Evolutionary conservation across 2,329 filamentous ascomycete species (phyloP).

Genomic region (Helotiales sp.): DNA sequence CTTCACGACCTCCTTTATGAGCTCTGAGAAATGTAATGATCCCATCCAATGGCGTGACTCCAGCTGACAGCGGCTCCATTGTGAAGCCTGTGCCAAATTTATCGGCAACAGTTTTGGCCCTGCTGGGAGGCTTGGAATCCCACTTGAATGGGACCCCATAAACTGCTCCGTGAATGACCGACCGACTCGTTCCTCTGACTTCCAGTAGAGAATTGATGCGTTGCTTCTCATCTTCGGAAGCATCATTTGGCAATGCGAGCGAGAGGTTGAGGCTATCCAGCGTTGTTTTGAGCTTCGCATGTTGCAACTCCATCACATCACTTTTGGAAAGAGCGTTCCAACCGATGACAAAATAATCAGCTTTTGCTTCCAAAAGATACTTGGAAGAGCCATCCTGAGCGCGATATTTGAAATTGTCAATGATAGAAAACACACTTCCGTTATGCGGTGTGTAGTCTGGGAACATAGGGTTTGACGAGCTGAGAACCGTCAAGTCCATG

Average conservation of each 20-base stretch:
- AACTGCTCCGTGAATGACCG: slow-evolving; percentile 1
- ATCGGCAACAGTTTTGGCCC: background rate
- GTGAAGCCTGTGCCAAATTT: slow-evolving; percentile 7
- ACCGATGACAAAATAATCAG: slow-evolving; percentile 22
- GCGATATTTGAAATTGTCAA: slow-evolving; percentile 16
- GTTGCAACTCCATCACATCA: background rate
- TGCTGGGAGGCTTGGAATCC: background rate
- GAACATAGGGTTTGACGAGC: slow-evolving; percentile 22
- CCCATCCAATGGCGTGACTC: slow-evolving; percentile 16
- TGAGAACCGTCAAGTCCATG: slow-evolving; percentile 5
- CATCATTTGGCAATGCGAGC: background rate
- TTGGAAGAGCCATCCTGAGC: background rate
- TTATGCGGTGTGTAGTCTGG: slow-evolving; percentile 25
- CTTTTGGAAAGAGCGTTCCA: slow-evolving; percentile 12
- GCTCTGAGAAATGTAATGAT: slow-evolving; percentile 18
- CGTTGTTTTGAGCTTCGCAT: background rate
- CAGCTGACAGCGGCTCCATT: slow-evolving; percentile 19
- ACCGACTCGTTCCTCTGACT: background rate
- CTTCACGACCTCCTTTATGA: slow-evolving; percentile 2
- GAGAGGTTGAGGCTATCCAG: background rate
- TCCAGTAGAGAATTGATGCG: background rate
- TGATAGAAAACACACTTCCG: slow-evolving; percentile 18
- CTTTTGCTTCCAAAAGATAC: background rate
- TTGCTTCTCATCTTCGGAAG: background rate
- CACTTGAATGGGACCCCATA: slow-evolving; percentile 13